Base-by-base conservation (phyloP, 345 rosid species). In the Mangifera indica region DNA sequence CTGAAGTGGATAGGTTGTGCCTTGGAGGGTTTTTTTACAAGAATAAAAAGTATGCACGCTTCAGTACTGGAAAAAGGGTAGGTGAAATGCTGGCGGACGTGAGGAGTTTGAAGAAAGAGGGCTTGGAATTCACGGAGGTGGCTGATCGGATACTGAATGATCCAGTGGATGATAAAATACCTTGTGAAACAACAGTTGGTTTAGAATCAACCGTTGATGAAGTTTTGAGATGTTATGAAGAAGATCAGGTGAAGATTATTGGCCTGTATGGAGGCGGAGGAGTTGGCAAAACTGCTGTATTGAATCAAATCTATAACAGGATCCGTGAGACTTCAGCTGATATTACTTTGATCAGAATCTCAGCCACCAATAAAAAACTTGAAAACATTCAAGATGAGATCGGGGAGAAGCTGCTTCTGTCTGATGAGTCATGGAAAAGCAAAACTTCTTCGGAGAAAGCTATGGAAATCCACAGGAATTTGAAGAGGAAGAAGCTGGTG, bases 231-330 rank as follows among this genome's bases (percentile, higher is more conserved):
- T 69, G 22, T 42, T 12, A 59, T 5, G 22, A 5, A 59, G 45
- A 59, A 22, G 8, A n/a, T 3, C 14, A 60, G 2, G 20, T 5
- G 52, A 42, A 42, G 29, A 29, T 32, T 42, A 46, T 59, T 18
- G 73, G 73, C 44, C 5, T 70, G n/a, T 26, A 42, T 59, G 73
- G 73, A 3, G 2, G 0, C 1, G 29, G 74, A 24, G 73, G 65
- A 0, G 68, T 64, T 1, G 54, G 57, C 0, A 66, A 66, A n/a
- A 66, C 70, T 66, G 52, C 70, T 10, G 0, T 51, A 1, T 51
- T 66, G 3, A 49, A 25, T 7, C 56, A 49, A 12, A 13, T 13
- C 42, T 37, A 37, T 9, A 37, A 37, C 42, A 37, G 8, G 8
- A 37, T 37, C 8, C 42, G 42, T 37, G 42, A 37, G 42, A 37